phyloP scores from a whole-genome alignment of 225 moss, liverwort and hornwort species.

The Bryum argenteum region DNA sequence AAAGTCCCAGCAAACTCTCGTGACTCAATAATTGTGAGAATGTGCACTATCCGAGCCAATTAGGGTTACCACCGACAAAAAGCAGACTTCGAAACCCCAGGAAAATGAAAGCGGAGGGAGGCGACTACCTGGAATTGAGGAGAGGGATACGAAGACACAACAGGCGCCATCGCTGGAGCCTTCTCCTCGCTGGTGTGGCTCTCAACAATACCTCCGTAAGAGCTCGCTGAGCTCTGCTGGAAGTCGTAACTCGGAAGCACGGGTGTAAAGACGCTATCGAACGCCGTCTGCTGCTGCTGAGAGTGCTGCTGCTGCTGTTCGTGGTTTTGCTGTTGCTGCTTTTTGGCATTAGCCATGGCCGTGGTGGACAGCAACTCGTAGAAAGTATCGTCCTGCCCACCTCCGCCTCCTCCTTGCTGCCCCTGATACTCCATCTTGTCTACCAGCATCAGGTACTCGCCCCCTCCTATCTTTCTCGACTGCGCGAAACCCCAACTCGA shows the following conservation, averaged over 20 bases:
- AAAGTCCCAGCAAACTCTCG: background rate
- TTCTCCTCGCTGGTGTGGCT: constrained; percentile 33
- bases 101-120: background rate
- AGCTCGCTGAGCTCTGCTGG: constrained; percentile 55
- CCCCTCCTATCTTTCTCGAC: constrained; percentile 32
- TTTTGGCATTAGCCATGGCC: constrained; percentile 46
- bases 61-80: constrained; percentile 36
- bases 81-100: background rate
- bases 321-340: constrained; percentile 45
- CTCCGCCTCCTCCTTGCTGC: constrained; percentile 48
- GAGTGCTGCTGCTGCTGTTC: constrained; percentile 36
- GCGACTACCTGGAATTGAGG: constrained; percentile 36
- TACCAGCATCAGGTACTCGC: constrained; percentile 57
- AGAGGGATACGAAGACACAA: constrained; percentile 32
- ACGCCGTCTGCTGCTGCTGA: constrained; percentile 41
- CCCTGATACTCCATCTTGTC: constrained; percentile 64
- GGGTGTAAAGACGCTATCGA: constrained; percentile 54
- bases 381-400: constrained; percentile 69
- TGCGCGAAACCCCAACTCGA: background rate
- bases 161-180: constrained; percentile 33
- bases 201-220: constrained; percentile 29
- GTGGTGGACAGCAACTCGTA: constrained; percentile 78
- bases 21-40: background rate
- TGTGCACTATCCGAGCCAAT: constrained; percentile 15
- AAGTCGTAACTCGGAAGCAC: constrained; percentile 85